These are phyloP conservation scores for Arthroderma sp. DNA, from an alignment of 2,329 filamentous ascomycete genomes.

Conservation along the genomic window DNA sequence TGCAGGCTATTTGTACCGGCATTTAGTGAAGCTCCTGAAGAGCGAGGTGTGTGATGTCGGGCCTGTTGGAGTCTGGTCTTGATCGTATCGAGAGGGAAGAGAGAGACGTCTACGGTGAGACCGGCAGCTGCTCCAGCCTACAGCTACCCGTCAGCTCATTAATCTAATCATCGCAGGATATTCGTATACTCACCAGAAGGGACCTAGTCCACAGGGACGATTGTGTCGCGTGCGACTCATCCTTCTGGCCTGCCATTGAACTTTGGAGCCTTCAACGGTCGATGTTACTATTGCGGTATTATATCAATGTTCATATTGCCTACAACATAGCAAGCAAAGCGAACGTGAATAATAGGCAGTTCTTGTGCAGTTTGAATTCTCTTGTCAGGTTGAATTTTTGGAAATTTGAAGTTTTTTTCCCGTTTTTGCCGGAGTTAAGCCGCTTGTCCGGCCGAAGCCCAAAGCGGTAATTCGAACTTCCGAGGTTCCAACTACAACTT, in stretches of 20 bases:
- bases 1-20: conserved; percentile 11
- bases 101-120: conserved; percentile 89
- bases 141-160: not conserved
- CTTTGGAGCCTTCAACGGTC: not conserved
- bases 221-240: conserved; percentile 25
- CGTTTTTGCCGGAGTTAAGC: not conserved
- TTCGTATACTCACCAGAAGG: conserved; percentile 23
- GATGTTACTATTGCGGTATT: not conserved
- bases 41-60: conserved; percentile 26
- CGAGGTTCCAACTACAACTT: no score
- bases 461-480: not conserved
- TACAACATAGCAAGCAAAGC: not conserved
- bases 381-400: not conserved
- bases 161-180: not conserved
- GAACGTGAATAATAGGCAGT: not conserved
- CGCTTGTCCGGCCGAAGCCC: not conserved
- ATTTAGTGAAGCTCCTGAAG: conserved; percentile 14
- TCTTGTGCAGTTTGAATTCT: not conserved
- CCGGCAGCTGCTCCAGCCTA: conserved; percentile 81
- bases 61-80: conserved; percentile 80
- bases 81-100: conserved; percentile 96
- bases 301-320: not conserved
- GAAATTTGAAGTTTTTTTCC: not conserved
- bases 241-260: conserved; percentile 18
- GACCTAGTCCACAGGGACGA: conserved; percentile 35